Evolutionary conservation across 345 rosid genomes (phyloP).

Genomic region (Isatis tinctoria): DNA sequence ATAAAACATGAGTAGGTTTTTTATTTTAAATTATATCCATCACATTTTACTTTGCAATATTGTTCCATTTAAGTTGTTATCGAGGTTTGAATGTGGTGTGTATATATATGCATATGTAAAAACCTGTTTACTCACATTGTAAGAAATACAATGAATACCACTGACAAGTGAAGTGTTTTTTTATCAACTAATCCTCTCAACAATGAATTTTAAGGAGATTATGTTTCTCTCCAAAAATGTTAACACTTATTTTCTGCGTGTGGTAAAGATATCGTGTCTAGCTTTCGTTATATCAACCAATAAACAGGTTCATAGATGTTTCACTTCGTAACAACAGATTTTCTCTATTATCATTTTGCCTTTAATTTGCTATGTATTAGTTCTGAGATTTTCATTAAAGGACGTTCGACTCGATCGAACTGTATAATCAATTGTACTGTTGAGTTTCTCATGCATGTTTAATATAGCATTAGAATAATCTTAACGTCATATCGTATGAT

Average conservation of each 20-base stretch:
- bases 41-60: not conserved
- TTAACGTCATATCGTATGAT: not conserved
- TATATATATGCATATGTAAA: too few relatives aligned
- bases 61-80: not conserved
- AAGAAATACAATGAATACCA: too few relatives aligned
- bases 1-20: not conserved
- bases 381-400: not conserved
- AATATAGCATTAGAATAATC: not conserved
- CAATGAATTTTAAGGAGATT: not conserved
- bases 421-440: not conserved
- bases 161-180: too few relatives aligned
- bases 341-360: not conserved
- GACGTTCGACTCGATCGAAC: not conserved
- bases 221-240: not conserved
- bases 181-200: not conserved
- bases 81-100: not conserved
- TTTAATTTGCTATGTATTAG: not conserved
- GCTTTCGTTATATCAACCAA: not conserved
- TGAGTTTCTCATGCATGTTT: not conserved
- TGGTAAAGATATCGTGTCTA: not conserved
- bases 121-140: too few relatives aligned
- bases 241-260: not conserved
- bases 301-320: not conserved
- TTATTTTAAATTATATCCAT: not conserved
- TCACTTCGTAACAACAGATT: not conserved